A percentile compares a stretch with the other conserved stretches of the same genome.
Evolutionary conservation across 139 green algal genomes (phyloP).

Genomic region (Tetraselmis chui): DNA sequence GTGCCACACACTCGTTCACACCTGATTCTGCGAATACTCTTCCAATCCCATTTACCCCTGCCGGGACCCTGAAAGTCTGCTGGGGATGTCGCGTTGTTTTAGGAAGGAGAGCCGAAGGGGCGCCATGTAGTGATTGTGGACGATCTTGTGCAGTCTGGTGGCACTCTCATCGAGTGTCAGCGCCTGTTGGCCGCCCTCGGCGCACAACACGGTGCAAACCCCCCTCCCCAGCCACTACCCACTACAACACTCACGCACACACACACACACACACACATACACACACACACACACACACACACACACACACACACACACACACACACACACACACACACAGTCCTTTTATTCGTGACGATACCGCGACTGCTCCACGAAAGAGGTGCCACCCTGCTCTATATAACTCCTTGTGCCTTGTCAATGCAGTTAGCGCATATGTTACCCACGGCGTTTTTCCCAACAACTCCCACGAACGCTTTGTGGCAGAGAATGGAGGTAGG

Average conservation of each 20-base stretch:
- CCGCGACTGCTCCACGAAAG: too few relatives aligned
- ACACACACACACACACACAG: too few relatives aligned
- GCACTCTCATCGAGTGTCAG: slow-evolving; percentile 94
- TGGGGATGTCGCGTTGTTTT: neutral
- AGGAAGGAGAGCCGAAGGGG: slow-evolving; percentile 80
- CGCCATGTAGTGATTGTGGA: slow-evolving; percentile 97
- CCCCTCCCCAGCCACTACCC: too few relatives aligned
- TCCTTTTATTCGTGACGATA: too few relatives aligned
- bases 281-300: too few relatives aligned
- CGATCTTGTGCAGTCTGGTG: slow-evolving; percentile 93
- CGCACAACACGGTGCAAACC: slow-evolving; percentile 44
- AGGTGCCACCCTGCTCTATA: too few relatives aligned
- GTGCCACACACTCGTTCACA: too few relatives aligned
- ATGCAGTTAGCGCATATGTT: slow-evolving; percentile 87
- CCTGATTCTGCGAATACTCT: neutral
- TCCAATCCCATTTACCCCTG: neutral
- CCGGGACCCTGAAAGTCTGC: too few relatives aligned
- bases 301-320: too few relatives aligned
- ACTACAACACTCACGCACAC: too few relatives aligned
- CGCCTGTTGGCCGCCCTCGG: slow-evolving; percentile 64
- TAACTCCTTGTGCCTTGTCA: too few relatives aligned
- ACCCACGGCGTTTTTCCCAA: slow-evolving; percentile 97
- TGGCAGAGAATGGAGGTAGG: slow-evolving; percentile 32
- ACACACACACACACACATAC: too few relatives aligned
- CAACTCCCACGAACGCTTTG: slow-evolving; percentile 75